Evolutionary conservation across 2,329 filamentous ascomycete genomes (phyloP).

Genomic region (Neonectria hederae): DNA sequence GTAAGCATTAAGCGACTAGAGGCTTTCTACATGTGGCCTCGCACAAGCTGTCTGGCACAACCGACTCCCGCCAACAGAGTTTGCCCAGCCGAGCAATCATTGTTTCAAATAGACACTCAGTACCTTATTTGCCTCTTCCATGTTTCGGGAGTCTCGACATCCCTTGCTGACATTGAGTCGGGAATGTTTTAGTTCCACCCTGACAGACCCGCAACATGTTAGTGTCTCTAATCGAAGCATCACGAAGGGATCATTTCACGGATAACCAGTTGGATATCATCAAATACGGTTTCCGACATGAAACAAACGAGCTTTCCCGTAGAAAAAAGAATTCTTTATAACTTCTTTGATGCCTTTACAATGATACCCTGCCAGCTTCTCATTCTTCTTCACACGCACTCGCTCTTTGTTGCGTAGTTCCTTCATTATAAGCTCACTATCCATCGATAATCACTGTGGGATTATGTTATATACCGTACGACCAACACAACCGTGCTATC

Average conservation of each 20-base stretch:
- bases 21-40: slow-evolving; percentile 28
- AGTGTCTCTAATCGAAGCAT: neutral
- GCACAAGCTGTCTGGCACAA: slow-evolving; percentile 23
- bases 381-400: neutral
- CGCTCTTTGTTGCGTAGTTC: neutral
- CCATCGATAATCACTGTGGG: neutral
- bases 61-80: neutral
- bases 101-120: neutral
- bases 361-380: neutral
- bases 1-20: slow-evolving; percentile 23
- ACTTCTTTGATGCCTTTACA: neutral
- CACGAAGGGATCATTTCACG: neutral
- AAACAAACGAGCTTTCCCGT: slow-evolving; percentile 9
- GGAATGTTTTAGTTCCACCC: neutral
- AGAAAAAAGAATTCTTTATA: no score
- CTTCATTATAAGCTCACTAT: neutral
- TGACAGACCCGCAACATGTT: neutral
- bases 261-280: neutral
- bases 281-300: slow-evolving; percentile 26
- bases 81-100: neutral
- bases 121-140: neutral
- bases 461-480: neutral
- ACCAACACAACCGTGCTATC: neutral
- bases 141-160: neutral
- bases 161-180: neutral